phyloP scores from a whole-genome alignment of 345 rosid species.

The Lenwebbia sp. region DNA sequence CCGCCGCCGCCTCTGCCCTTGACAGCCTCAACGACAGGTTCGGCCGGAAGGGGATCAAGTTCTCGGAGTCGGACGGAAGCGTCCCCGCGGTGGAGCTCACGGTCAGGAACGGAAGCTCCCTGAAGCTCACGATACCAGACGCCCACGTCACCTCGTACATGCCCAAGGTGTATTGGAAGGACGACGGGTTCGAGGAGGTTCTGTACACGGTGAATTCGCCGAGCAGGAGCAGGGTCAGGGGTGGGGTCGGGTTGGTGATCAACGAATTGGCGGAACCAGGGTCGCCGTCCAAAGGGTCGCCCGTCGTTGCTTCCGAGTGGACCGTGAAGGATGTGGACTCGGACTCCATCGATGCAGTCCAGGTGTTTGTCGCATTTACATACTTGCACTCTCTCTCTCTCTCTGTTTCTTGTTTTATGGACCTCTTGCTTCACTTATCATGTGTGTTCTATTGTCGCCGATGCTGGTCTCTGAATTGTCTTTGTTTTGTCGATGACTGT shows the following conservation, averaged over 20 bases:
- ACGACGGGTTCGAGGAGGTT: constrained; percentile 69
- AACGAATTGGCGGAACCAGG: constrained; percentile 31
- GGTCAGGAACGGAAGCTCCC: constrained; percentile 74
- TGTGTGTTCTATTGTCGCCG: not conserved
- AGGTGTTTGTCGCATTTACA: constrained; percentile 23
- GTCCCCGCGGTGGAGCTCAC: constrained; percentile 51
- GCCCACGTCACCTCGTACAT: constrained; percentile 77
- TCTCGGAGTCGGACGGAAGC: constrained; percentile 46
- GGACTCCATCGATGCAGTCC: constrained; percentile 84
- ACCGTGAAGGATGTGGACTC: constrained; percentile 67
- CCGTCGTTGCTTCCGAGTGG: constrained; percentile 44
- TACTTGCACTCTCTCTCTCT: not conserved
- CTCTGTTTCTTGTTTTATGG: not conserved
- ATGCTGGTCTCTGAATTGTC: not conserved
- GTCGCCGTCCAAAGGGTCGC: constrained; percentile 32
- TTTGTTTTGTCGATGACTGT: not conserved
- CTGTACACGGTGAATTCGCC: constrained; percentile 42
- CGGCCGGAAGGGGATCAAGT: constrained; percentile 71
- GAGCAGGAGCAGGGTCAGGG: constrained; percentile 25
- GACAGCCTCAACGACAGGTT: constrained; percentile 52
- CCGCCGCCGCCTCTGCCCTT: constrained; percentile 9
- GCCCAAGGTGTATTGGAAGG: constrained; percentile 82
- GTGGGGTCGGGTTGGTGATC: constrained; percentile 71
- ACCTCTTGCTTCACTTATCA: not conserved
- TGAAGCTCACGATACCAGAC: constrained; percentile 46